These are phyloP conservation scores for Isabelozyma pseudorhagii DNA, from an alignment of 805 yeast genomes.

Conservation along the genomic window DNA sequence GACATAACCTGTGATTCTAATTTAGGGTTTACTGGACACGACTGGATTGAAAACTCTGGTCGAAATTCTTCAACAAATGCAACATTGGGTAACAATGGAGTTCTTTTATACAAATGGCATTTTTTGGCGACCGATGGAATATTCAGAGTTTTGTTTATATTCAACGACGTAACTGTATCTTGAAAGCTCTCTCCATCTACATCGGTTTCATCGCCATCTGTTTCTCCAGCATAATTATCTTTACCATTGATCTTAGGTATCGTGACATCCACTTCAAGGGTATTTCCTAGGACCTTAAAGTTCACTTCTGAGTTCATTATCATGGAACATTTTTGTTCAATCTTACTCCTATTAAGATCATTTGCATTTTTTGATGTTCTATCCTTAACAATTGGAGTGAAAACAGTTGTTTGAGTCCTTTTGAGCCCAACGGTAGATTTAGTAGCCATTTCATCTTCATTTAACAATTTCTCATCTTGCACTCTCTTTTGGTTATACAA, in stretches of 20 bases:
- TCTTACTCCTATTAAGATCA: conserved; percentile 15
- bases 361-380: conserved; percentile 12
- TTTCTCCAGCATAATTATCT: conserved; percentile 5
- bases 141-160: not conserved
- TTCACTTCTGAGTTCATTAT: conserved; percentile 17
- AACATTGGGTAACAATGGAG: conserved; percentile 28
- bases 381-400: conserved; percentile 16
- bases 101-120: conserved; percentile 9
- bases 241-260: not conserved
- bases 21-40: conserved; percentile 50
- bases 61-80: conserved; percentile 50
- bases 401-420: conserved; percentile 21
- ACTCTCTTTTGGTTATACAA: conserved; percentile 10
- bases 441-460: not conserved
- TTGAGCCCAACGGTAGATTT: conserved; percentile 6
- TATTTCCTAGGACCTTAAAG: not conserved
- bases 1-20: conserved; percentile 46
- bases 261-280: conserved; percentile 3
- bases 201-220: not conserved
- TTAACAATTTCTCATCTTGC: conserved; percentile 2
- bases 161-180: conserved; percentile 9
- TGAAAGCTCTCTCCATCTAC: not conserved
- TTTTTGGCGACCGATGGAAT: not conserved
- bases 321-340: conserved; percentile 17
- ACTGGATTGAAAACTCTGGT: conserved; percentile 52